Evolutionary conservation across 1,284 basidiomycete species (phyloP).

Genomic region (Sporisorium exsertum): DNA sequence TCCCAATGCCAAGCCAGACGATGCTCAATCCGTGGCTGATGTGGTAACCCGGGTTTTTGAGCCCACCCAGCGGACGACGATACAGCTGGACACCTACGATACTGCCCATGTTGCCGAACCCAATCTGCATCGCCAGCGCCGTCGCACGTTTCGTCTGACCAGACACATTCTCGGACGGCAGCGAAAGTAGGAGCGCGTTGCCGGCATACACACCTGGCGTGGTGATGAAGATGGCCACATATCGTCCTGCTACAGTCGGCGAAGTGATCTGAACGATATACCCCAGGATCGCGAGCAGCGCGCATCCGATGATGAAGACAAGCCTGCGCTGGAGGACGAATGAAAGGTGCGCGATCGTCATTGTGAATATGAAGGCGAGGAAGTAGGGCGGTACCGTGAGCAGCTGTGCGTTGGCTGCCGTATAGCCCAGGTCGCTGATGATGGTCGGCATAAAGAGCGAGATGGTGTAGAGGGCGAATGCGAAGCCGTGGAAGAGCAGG

Average conservation of each 20-base stretch:
- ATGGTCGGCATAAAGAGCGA: conserved; percentile 71
- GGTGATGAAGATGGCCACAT: conserved; percentile 76
- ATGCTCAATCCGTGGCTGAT: conserved; percentile 73
- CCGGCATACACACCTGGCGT: conserved; percentile 76
- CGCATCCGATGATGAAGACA: conserved; percentile 75
- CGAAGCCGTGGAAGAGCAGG: conserved; percentile 77
- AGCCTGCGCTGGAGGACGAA: conserved; percentile 61
- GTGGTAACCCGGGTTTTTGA: conserved; percentile 74
- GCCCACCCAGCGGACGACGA: conserved; percentile 72
- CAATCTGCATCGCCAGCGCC: conserved; percentile 77
- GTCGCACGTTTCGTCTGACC: conserved; percentile 79
- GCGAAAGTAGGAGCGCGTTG: conserved; percentile 72
- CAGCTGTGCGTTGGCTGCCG: conserved; percentile 76
- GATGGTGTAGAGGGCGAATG: conserved; percentile 68
- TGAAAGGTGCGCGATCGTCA: conserved; percentile 73
- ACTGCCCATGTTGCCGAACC: conserved; percentile 77
- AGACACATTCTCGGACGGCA: conserved; percentile 80
- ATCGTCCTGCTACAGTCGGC: conserved; percentile 74
- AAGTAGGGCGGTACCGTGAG: conserved; percentile 76
- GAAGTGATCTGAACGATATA: conserved; percentile 77
- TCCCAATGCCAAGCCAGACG: conserved; percentile 70
- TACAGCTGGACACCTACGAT: conserved; percentile 74
- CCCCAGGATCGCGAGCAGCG: conserved; percentile 75
- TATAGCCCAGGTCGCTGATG: conserved; percentile 75
- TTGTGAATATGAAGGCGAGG: conserved; percentile 69